Base-by-base conservation (phyloP, 2,329 filamentous ascomycete genomes). In the Cladorrhinum sp. region DNA sequence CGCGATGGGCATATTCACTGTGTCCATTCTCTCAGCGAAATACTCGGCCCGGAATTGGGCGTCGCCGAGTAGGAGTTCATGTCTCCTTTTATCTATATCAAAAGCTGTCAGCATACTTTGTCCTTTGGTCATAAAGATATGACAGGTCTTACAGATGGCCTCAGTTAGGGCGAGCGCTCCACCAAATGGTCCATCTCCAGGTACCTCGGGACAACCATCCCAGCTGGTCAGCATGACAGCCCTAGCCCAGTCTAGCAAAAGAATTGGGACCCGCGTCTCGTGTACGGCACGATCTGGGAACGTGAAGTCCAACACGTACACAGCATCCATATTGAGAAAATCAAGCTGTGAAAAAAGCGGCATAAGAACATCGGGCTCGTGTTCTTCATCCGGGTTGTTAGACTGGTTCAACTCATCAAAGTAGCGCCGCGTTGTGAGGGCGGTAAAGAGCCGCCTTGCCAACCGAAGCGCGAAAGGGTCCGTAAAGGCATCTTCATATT, bases 211-310 rank as follows among this genome's bases (percentile, higher is more conserved):
- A 58, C 84, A 84, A 0, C 91, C 90, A 69, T 93, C 84, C 93
- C 93, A 97, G 63, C 91, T 86, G 58, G 87, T 85, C 50, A 96
- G 75, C 69, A 96, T 83, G 1, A 95, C 81, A 0, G 88, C 86
- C 61, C 89, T 81, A 20, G 89, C 83, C 89, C 88, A 92, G 68
- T 92, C 89, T 24, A 92, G 74, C 5, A 85, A 75, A 16, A 86
- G 71, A 10, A 80, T 83, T 7, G 82, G 83, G 18, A 83, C 77
- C 36, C 82, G 76, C 29, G 81, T 83, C 66, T 86, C 84, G 64
- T 85, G 85, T 22, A 83, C 67, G 13, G 77, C 75, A n/a, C 79
- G 78, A 62, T 85, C 84, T 1, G 77, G 64, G 38, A 79, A 74
- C 1, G 78, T 72, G 64, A 86, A 84, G 3, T 79, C 74, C 1